Evolutionary conservation across 257 asterid genomes (phyloP), one percentile per base, ranked within the genome.

Genomic region (Echium plantagineum): DNA sequence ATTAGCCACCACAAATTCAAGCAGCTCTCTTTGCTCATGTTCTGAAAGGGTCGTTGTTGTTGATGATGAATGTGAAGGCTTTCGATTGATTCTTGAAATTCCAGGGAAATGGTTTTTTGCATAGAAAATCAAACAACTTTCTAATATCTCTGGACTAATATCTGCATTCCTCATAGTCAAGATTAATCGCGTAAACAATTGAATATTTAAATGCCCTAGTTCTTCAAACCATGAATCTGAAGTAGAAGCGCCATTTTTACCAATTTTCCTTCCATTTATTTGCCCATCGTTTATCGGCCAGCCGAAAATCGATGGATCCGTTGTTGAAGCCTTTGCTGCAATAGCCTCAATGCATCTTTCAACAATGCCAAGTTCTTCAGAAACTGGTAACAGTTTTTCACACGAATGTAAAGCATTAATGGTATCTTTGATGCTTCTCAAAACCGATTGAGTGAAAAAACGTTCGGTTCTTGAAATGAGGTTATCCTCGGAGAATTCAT

Each of bases 221-320:
- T 89, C 99, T 16, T 93, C 94, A 8, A 81, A 66, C 99, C 97
- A 93, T 4, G 78, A 67, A 48, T 83, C 89, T 21, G 66, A 59
- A 46, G 59, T 69, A 19, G 69, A 64, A 3, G 49, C 55, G n/a
- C 74, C 52, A 21, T 67, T 31, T 12, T 57, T 68, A 21, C 74
- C 52, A 20, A 65, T 31, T 12, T 57, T 68, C 28, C 21, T 61
- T 6, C 54, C 53, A 26, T 46, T 35, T 1, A 54, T 62, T 61
- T 32, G 73, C 12, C 77, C 83, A 68, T 82, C 95, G 66, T 70
- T 85, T 49, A 93, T 84, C 28, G 99, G 99, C 97, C 99, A 93
- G 15, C 99, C 97, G 9, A 93, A 84, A 35, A 89, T 64, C 51
- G 97, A 71, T 52, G 96, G 95, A 84, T 89, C 97, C 5, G 89